Conservation (phyloP, 2,329 filamentous ascomycete species). For the Colletotrichum sp. region DNA sequence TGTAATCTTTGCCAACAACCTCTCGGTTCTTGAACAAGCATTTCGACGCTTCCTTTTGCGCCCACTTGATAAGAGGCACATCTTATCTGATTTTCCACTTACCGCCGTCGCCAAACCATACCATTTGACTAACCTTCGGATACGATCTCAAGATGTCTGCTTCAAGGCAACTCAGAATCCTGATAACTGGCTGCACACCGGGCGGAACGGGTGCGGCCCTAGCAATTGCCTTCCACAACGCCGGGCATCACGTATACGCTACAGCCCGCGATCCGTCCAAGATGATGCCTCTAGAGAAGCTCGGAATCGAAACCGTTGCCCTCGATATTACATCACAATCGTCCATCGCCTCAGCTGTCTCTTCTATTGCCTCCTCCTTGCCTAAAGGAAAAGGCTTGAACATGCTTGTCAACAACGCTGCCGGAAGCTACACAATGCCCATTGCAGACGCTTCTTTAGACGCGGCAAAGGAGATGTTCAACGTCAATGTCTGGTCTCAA, state of each 20-base stretch:
- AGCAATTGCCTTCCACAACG: slow-evolving; percentile 21
- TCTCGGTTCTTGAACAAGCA: not conserved
- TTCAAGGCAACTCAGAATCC: slow-evolving; percentile 8
- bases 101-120: not conserved
- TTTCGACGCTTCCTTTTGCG: not conserved
- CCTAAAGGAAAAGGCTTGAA: slow-evolving; percentile 21
- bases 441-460: slow-evolving; percentile 31
- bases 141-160: not conserved
- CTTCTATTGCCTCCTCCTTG: not conserved
- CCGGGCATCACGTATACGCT: slow-evolving; percentile 35
- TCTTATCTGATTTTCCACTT: accelerated
- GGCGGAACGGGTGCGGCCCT: slow-evolving; percentile 31
- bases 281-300: slow-evolving; percentile 24
- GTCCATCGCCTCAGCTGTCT: slow-evolving; percentile 26
- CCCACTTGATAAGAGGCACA: not conserved
- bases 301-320: slow-evolving; percentile 25
- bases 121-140: accelerated
- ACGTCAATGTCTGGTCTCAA: slow-evolving; percentile 33
- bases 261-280: slow-evolving; percentile 32
- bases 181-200: slow-evolving; percentile 29
- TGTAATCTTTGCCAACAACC: not conserved
- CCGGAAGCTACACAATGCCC: slow-evolving; percentile 29
- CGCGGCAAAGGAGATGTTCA: slow-evolving; percentile 27
- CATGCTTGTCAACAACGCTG: slow-evolving; percentile 36
- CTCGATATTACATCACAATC: slow-evolving; percentile 34